Evolutionary conservation across 768 basidiomycete genomes (phyloP), one percentile per base, ranked within the genome.

Genomic region (Rickenella mellea): DNA sequence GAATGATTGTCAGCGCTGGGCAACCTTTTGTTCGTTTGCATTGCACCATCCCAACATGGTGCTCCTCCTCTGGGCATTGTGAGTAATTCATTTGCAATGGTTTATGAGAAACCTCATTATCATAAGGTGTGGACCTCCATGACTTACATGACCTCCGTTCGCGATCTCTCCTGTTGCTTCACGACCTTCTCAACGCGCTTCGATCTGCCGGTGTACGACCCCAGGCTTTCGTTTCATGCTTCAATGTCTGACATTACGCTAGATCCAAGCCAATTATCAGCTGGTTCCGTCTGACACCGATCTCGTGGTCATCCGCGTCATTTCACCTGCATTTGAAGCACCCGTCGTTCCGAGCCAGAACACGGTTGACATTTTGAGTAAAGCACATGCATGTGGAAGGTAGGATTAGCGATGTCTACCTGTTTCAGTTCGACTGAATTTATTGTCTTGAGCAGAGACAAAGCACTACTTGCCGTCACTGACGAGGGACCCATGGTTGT

Each of bases 11-110:
- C 29, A 62, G 62, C 43, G 70, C 73, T 14, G 70, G 73, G 22
- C 64, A 45, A 45, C 22, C 54, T 54, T 60, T 71, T 19, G 63
- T 83, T 27, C 68, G 74, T 19, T 63, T 84, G 27, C 69, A 77
- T 42, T 83, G 82, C 60, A 74, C 74, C 14, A 66, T 84, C 29
- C 81, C 82, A 1, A 84, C 79, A 22, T 82, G 78, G 73, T 70
- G 67, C 21, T 63, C 74, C 11, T 68, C 73, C 27, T 70, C 72
- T 5, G 71, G 76, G 49, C 71, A 66, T 36, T 80, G 82, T 80
- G 55, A 49, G 77, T 59, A 29, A 27, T 17, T 14, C 21, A 5
- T 5, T 37, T 8, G 12, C n/a, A 17, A 19, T 38, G 4, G 19
- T 26, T 41, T 12, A 22, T 21, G 12, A 42, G 44, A 21, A 12